Percentiles rank a stretch among this genome's conserved stretches.
Conservation (phyloP, 176 grass and related monocot species). For the Bromus sterilis region DNA sequence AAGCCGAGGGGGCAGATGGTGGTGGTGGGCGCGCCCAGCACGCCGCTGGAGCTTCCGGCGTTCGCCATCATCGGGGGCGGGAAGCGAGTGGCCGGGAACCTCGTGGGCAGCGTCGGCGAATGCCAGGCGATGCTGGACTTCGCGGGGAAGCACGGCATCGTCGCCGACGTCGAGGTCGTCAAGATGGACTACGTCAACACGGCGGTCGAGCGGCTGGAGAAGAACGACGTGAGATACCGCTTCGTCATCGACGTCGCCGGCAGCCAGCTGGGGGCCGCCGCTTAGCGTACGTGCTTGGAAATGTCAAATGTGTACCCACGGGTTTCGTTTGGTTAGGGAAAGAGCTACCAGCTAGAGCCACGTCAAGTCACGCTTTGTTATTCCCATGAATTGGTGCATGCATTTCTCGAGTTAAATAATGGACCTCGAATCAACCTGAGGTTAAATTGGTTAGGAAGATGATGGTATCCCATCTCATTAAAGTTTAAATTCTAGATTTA, state of each 20-base stretch:
- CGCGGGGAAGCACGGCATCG: slow-evolving; percentile 25
- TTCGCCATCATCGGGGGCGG: slow-evolving; percentile 23
- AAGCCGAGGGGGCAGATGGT: slow-evolving; percentile 28
- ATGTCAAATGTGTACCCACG: not conserved
- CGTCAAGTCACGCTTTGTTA: not conserved
- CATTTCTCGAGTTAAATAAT: no score
- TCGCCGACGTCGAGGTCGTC: slow-evolving; percentile 43
- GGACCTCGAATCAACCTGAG: no score
- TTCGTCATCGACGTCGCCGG: slow-evolving; percentile 46
- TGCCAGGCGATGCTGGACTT: slow-evolving; percentile 41
- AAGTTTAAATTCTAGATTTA: no score
- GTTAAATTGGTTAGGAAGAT: no score
- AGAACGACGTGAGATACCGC: slow-evolving; percentile 55
- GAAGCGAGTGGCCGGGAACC: slow-evolving; percentile 14
- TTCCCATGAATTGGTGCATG: not conserved
- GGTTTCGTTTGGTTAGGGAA: not conserved
- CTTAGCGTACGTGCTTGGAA: not conserved
- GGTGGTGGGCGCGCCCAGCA: slow-evolving; percentile 21
- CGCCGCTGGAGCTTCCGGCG: slow-evolving; percentile 27
- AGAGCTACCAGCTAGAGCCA: not conserved
- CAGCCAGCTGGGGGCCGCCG: not conserved
- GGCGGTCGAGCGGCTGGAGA: slow-evolving; percentile 34
- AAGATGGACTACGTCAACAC: slow-evolving; percentile 53
- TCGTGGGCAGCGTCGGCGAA: slow-evolving; percentile 13
- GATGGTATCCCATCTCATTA: no score